These are phyloP conservation scores for Nitzschia inconspicua DNA, from an alignment of 108 stramenopile genomes.

Conservation along the genomic window DNA sequence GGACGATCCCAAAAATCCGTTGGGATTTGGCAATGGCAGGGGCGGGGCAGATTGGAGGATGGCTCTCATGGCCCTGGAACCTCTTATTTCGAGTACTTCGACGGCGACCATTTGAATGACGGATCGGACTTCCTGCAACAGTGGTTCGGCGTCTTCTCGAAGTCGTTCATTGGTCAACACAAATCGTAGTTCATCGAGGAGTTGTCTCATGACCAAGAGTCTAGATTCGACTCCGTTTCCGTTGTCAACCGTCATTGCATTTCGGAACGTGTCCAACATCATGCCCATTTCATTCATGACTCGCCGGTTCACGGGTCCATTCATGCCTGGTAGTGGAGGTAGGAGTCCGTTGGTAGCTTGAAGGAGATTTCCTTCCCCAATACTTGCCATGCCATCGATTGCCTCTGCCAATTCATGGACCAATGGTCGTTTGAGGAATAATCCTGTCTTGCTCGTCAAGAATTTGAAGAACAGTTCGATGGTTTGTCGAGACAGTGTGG, in stretches of 20 bases:
- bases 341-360: conserved; percentile 56
- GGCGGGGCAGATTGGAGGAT: no score
- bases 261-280: conserved; percentile 62
- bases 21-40: no score
- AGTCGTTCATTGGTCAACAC: conserved; percentile 50
- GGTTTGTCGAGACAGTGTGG: conserved; percentile 62
- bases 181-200: conserved; percentile 43
- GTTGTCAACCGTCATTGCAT: conserved; percentile 40
- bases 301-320: conserved; percentile 74
- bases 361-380: conserved; percentile 70
- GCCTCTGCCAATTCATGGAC: conserved; percentile 82
- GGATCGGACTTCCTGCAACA: conserved; percentile 62
- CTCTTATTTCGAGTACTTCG: conserved; percentile 82
- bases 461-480: conserved; percentile 78
- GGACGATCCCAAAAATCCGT: no score
- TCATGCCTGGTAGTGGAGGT: conserved; percentile 72
- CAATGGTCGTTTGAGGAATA: conserved; percentile 81
- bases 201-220: conserved; percentile 54
- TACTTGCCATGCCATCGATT: conserved; percentile 86
- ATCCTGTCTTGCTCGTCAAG: conserved; percentile 74
- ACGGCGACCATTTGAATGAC: conserved; percentile 85
- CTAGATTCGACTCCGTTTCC: conserved; percentile 31
- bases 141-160: conserved; percentile 55
- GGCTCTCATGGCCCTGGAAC: conserved; percentile 67
- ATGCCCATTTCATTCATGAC: conserved; percentile 71